Evolutionary conservation across 2,329 filamentous ascomycete genomes (phyloP).

Genomic region (Parafenestella ontariensis): DNA sequence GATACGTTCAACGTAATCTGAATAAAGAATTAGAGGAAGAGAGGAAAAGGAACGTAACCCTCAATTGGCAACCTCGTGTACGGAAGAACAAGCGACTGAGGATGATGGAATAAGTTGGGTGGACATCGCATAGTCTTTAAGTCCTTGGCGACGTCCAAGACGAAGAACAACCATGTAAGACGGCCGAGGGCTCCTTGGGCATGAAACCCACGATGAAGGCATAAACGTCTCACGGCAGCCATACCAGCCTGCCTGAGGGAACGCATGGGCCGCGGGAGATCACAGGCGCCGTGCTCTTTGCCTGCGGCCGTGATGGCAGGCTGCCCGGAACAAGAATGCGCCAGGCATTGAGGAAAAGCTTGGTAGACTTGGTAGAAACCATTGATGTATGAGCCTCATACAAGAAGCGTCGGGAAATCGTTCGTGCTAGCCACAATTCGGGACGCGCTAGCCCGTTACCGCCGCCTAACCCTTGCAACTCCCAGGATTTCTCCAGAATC

Average conservation of each 20-base stretch:
- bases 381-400: not conserved
- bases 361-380: no score
- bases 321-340: slow-evolving; percentile 27
- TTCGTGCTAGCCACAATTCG: slow-evolving; percentile 26
- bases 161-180: slow-evolving; percentile 32
- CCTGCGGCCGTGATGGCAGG: slow-evolving; percentile 38
- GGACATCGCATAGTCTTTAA: slow-evolving; percentile 40
- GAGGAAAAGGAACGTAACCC: slow-evolving; percentile 52
- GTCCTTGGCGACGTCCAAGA: slow-evolving; percentile 44
- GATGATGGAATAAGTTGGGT: slow-evolving; percentile 39
- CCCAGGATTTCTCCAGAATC: slow-evolving; percentile 19
- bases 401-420: slow-evolving; percentile 2
- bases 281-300: slow-evolving; percentile 31
- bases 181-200: slow-evolving; percentile 42
- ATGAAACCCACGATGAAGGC: slow-evolving; percentile 52
- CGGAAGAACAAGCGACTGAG: slow-evolving; percentile 40
- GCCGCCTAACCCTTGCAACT: slow-evolving; percentile 16
- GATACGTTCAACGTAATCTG: slow-evolving; percentile 53
- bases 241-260: slow-evolving; percentile 34
- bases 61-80: slow-evolving; percentile 40
- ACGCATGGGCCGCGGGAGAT: slow-evolving; percentile 36
- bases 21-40: slow-evolving; percentile 45
- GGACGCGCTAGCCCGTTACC: slow-evolving; percentile 17
- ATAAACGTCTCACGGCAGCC: slow-evolving; percentile 46
- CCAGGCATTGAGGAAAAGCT: slow-evolving; percentile 48